Base-by-base conservation (phyloP, 352 stramenopile species). In the Pythium aristosporum region DNA sequence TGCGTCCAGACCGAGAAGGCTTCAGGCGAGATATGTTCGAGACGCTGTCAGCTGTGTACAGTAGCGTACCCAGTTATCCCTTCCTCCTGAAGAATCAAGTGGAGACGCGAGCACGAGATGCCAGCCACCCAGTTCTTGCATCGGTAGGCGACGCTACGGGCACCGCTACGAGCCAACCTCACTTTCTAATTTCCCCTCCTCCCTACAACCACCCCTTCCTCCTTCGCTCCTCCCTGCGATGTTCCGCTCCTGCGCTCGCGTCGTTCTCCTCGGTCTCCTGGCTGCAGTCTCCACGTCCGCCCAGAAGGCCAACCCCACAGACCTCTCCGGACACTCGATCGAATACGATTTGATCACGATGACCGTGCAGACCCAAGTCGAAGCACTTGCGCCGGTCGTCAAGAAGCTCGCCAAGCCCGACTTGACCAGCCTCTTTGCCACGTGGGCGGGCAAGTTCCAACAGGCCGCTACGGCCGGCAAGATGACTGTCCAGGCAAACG, bases 261-360 rank as follows among this genome's bases (percentile, higher is more conserved):
- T 56, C 20, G n/a, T 43, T 12, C 10, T 42, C 4, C 49, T 56
- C 30, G 49, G 49, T 16, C 28, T 43, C 18, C 9, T 56, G 10
- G 49, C 30, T 20, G 30, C 28, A 16, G n/a, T 43, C 49, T 23
- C 49, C 6, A 13, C 28, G 28, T 13, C 49, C 5, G 49, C 49
- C 21, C 49, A 56, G 21, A 5, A 34, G 28, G 16, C 3, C 50
- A 43, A 28, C 34, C 8, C n/a, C 51, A 41, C 36, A 10, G 51
- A 57, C 51, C 32, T 57, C 32, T 57, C 51, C 12, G 20, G 20
- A 12, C 34, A 57, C 51, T 47, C 9, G 1, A 47, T 57, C 37
- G 51, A 47, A 16, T 57, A 36, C 51, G 51, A 57, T 21, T 16
- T 57, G 10, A 57, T 47, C 34, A 57, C 49, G 30, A 7, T 56